phyloP scores from a whole-genome alignment of 805 yeast species.

The Blastobotrys americana region DNA sequence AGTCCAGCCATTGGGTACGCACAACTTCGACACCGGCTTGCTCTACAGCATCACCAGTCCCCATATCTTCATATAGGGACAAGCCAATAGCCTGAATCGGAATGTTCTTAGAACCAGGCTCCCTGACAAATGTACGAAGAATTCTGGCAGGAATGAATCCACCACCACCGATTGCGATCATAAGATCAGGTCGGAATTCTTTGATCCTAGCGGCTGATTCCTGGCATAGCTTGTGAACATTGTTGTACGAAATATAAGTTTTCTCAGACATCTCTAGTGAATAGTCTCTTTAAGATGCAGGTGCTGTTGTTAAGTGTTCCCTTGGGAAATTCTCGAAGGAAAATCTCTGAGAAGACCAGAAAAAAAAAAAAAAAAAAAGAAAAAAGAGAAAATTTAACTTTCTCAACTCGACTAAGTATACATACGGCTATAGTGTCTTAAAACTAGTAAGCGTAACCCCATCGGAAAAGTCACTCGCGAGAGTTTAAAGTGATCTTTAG shows the following conservation, averaged over 20 bases:
- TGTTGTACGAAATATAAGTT: slow-evolving; percentile 64
- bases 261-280: slow-evolving; percentile 32
- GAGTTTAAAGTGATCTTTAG: no score
- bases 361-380: slow-evolving; percentile 5
- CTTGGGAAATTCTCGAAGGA: no score
- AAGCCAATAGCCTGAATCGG: slow-evolving; percentile 93
- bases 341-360: no score
- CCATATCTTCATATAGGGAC: slow-evolving; percentile 81
- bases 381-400: neutral
- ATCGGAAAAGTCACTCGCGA: no score
- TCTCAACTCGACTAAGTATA: neutral
- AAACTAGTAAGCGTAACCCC: no score
- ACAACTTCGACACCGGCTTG: slow-evolving; percentile 71
- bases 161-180: slow-evolving; percentile 96
- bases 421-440: no score
- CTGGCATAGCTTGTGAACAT: slow-evolving; percentile 78
- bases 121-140: slow-evolving; percentile 84
- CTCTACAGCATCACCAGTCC: slow-evolving; percentile 42
- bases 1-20: slow-evolving; percentile 87
- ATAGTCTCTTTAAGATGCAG: no score
- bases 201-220: slow-evolving; percentile 49
- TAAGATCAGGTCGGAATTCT: slow-evolving; percentile 74
- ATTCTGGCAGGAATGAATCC: slow-evolving; percentile 98
- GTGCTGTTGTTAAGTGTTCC: no score
- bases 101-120: slow-evolving; percentile 79